phyloP scores from a whole-genome alignment of 2,329 filamentous ascomycete species.

The Coniochaeta sp. region DNA sequence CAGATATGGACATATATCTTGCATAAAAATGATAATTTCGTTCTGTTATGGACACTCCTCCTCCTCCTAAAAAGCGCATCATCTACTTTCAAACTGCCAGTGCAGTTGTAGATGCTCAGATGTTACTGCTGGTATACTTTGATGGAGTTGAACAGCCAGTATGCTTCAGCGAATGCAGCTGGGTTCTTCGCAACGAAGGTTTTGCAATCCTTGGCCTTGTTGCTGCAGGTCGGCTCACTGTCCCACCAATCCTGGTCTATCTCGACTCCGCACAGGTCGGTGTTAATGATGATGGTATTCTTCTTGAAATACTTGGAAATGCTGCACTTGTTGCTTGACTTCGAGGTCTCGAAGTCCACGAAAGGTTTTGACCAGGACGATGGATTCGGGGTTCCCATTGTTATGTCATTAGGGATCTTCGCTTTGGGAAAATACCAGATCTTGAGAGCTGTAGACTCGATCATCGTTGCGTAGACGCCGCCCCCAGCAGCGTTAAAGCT shows the following conservation, averaged over 20 bases:
- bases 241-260: slow-evolving; percentile 1
- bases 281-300: slow-evolving; percentile 68
- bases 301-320: slow-evolving; percentile 54
- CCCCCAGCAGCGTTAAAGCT: slow-evolving; percentile 14
- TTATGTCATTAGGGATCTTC: slow-evolving; percentile 24
- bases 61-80: neutral
- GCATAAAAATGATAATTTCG: neutral
- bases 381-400: slow-evolving; percentile 47
- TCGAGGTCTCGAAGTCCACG: slow-evolving; percentile 47
- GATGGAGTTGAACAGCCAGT: slow-evolving; percentile 36
- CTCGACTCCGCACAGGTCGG: slow-evolving; percentile 14
- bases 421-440: slow-evolving; percentile 30
- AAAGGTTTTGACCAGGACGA: slow-evolving; percentile 56
- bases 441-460: slow-evolving; percentile 30
- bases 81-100: too few species aligned
- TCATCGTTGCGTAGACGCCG: slow-evolving; percentile 35
- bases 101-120: too few species aligned
- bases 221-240: slow-evolving; percentile 4
- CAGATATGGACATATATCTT: too few species aligned
- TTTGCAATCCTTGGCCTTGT: slow-evolving; percentile 20
- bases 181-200: slow-evolving; percentile 29
- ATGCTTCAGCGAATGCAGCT: slow-evolving; percentile 24
- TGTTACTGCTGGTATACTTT: slow-evolving; percentile 17
- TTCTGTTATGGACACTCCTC: neutral
- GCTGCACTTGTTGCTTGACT: slow-evolving; percentile 40